Evolutionary conservation across 768 basidiomycete species (phyloP).

Genomic region (Lactarius akahatsu): DNA sequence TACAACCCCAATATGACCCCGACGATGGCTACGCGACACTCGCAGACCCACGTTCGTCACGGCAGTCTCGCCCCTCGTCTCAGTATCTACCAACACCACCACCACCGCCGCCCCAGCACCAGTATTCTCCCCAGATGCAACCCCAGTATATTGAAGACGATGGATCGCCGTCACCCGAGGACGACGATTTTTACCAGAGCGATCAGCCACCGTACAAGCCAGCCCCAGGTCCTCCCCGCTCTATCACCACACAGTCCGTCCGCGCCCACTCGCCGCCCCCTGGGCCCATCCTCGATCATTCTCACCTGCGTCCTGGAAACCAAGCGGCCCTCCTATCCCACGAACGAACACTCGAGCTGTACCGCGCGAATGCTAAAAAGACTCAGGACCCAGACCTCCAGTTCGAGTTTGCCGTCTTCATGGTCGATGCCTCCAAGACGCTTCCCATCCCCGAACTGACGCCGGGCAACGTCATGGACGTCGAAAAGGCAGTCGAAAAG

Average conservation of each 20-base stretch:
- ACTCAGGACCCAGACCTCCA: conserved; percentile 97
- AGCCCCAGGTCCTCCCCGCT: conserved; percentile 31
- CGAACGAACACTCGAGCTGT: conserved; percentile 94
- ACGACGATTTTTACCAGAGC: conserved; percentile 30
- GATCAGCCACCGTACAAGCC: conserved; percentile 14
- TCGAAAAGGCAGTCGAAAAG: conserved; percentile 78
- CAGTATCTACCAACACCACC: conserved; percentile 13
- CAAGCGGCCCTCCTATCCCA: conserved; percentile 92
- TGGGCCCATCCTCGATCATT: conserved; percentile 80
- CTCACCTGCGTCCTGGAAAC: conserved; percentile 89
- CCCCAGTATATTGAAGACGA: conserved; percentile 28
- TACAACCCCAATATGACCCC: conserved; percentile 16
- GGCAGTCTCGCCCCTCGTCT: conserved; percentile 22
- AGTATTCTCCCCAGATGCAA: conserved; percentile 24
- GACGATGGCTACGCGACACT: conserved; percentile 13
- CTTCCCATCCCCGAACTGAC: conserved; percentile 73
- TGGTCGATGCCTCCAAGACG: conserved; percentile 95
- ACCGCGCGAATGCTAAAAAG: conserved; percentile 97
- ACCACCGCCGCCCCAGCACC: neutral
- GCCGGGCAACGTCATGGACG: conserved; percentile 71
- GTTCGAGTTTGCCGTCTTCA: conserved; percentile 98
- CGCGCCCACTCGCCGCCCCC: conserved; percentile 66
- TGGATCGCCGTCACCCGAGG: conserved; percentile 23
- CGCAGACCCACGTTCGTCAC: conserved; percentile 18
- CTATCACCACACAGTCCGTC: conserved; percentile 53